Evolutionary conservation across 257 asterid genomes (phyloP).

Genomic region (Salvia splendens): DNA sequence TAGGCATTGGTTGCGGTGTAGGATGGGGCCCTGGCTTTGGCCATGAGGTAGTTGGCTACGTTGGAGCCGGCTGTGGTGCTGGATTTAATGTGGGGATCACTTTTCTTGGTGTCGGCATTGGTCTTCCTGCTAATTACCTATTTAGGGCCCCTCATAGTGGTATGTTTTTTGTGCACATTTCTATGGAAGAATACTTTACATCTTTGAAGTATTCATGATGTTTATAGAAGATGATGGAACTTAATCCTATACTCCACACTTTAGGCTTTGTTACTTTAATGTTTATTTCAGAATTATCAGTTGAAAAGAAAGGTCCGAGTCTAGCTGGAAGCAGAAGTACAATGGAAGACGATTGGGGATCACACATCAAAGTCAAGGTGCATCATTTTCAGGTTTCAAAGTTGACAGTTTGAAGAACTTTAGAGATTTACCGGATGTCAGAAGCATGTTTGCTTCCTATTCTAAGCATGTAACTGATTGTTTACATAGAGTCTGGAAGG

Average conservation of each 20-base stretch:
- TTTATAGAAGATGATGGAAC: not conserved
- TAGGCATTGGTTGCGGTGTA: conserved; percentile 94
- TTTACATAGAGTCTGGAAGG: conserved; percentile 44
- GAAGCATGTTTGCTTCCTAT: conserved; percentile 37
- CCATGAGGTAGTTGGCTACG: conserved; percentile 88
- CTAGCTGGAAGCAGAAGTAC: conserved; percentile 33
- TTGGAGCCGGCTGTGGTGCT: conserved; percentile 95
- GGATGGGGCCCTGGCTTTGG: conserved; percentile 99
- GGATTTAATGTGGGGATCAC: conserved; percentile 90
- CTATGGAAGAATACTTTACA: not conserved
- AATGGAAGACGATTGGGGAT: conserved; percentile 43
- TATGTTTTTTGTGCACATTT: conserved; percentile 26
- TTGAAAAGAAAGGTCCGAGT: conserved; percentile 46
- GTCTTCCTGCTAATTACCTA: conserved; percentile 73
- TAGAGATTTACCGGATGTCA: conserved; percentile 41
- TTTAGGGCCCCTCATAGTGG: conserved; percentile 58
- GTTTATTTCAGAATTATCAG: conserved; percentile 47
- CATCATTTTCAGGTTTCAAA: conserved; percentile 37
- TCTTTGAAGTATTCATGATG: conserved; percentile 5
- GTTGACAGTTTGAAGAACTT: conserved; percentile 34
- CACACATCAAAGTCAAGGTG: conserved; percentile 36
- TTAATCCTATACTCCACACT: not conserved
- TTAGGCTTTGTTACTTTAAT: conserved; percentile 1
- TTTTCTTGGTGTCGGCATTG: conserved; percentile 78
- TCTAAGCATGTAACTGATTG: conserved; percentile 41